Evolutionary conservation across 1,284 basidiomycete genomes (phyloP).

Genomic region (Marasmius sp.): DNA sequence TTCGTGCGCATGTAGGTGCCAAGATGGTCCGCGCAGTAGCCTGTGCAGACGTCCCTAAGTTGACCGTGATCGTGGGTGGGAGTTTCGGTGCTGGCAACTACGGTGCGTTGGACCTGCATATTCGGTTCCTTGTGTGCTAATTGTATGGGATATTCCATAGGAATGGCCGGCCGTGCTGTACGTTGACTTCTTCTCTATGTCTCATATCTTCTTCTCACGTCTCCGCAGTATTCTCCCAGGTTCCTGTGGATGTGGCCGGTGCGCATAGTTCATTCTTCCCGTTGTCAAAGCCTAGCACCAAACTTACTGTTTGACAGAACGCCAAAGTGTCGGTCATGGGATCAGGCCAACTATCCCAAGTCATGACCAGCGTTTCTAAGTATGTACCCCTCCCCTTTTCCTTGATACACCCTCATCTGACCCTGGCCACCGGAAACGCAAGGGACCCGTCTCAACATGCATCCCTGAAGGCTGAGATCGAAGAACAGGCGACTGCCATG

Average conservation of each 20-base stretch:
- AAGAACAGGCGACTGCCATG: constrained; percentile 81
- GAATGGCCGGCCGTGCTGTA: constrained; percentile 87
- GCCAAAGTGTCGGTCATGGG: constrained; percentile 98
- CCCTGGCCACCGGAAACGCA: constrained; percentile 6
- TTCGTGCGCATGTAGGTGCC: constrained; percentile 45
- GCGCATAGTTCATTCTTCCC: constrained; percentile 29
- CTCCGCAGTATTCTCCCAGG: constrained; percentile 78
- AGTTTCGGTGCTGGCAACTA: constrained; percentile 96
- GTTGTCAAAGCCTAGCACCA: neutral
- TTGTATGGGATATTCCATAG: constrained; percentile 32
- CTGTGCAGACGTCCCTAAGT: constrained; percentile 91
- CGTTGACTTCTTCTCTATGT: constrained; percentile 26
- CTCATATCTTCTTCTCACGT: constrained; percentile 5
- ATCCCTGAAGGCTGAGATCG: constrained; percentile 78
- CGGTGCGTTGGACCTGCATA: constrained; percentile 46
- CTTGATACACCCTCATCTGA: neutral
- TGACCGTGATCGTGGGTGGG: constrained; percentile 93
- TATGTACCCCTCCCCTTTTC: constrained; percentile 30
- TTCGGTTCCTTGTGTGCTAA: constrained; percentile 4
- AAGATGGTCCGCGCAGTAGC: constrained; percentile 98
- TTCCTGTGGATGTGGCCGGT: constrained; percentile 99
- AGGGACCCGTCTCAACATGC: constrained; percentile 79
- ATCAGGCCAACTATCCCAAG: constrained; percentile 86
- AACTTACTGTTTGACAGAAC: constrained; percentile 50
- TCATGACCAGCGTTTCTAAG: constrained; percentile 90